Evolutionary conservation across 192 early-diverging fungal species (phyloP).

Genomic region (Entophlyctis helioformis): DNA sequence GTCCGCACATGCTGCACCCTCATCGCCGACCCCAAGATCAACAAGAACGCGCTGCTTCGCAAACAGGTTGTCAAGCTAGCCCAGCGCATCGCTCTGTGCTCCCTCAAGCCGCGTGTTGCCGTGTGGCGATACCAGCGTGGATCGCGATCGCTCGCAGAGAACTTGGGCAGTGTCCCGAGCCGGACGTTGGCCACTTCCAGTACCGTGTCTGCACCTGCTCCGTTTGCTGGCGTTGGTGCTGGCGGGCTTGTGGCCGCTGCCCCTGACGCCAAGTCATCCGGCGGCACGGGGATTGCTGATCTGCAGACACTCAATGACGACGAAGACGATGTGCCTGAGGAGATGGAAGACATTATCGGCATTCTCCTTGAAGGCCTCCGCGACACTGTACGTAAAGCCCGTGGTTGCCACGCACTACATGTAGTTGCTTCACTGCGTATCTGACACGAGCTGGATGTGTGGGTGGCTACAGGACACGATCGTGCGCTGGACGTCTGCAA

Average conservation of each 20-base stretch:
- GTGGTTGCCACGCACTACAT: no score
- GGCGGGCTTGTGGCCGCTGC: neutral
- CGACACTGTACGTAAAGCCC: no score
- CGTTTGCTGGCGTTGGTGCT: neutral
- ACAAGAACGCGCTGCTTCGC: constrained; percentile 59
- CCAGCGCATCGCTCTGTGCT: constrained; percentile 73
- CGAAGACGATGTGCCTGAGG: constrained; percentile 65
- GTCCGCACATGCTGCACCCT: constrained; percentile 14
- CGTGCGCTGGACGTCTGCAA: constrained; percentile 95
- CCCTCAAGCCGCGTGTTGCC: constrained; percentile 57
- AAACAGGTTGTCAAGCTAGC: constrained; percentile 74
- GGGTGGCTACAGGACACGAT: constrained; percentile 74
- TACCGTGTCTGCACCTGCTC: no score
- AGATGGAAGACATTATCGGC: constrained; percentile 71
- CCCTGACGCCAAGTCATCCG: no score
- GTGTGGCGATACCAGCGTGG: constrained; percentile 63
- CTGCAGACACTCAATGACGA: no score
- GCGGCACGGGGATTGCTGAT: no score
- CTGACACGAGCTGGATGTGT: no score
- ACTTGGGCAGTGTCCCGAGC: constrained; percentile 16
- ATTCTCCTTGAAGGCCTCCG: constrained; percentile 71
- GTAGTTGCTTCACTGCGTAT: no score
- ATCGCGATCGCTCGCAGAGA: constrained; percentile 42
- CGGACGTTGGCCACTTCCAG: neutral
- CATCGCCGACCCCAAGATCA: constrained; percentile 13